These are phyloP conservation scores for Neocucurbitaria cava DNA, from an alignment of 2,329 filamentous ascomycete genomes.

Conservation along the genomic window DNA sequence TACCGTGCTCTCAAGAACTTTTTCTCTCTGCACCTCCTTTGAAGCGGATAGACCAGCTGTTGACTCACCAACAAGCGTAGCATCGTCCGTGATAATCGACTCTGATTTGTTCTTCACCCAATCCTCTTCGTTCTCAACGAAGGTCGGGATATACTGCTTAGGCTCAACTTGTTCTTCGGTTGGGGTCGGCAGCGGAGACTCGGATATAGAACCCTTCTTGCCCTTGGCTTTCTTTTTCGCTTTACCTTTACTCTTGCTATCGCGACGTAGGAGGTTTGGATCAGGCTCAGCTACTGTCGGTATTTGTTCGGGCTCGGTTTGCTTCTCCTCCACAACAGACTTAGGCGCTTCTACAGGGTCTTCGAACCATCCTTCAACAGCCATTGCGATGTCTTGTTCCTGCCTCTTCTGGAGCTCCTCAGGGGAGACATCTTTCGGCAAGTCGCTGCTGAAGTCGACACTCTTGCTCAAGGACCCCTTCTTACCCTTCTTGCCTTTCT, in stretches of 20 bases:
- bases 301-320: conserved; percentile 4
- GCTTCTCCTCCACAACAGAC: conserved; percentile 11
- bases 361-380: conserved; percentile 29
- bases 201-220: conserved; percentile 32
- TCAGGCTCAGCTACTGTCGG: conserved; percentile 18
- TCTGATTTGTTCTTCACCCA: conserved; percentile 36
- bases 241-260: conserved; percentile 34
- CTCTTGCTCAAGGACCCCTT: conserved; percentile 35
- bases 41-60: conserved; percentile 9
- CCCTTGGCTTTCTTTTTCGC: conserved; percentile 36
- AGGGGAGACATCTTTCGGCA: conserved; percentile 20
- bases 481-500: conserved; percentile 45
- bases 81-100: conserved; percentile 37
- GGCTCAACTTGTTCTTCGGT: conserved; percentile 9
- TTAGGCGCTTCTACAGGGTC: conserved; percentile 10
- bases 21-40: conserved; percentile 34
- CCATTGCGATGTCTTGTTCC: conserved; percentile 35
- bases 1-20: conserved; percentile 36
- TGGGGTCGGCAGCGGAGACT: conserved; percentile 3
- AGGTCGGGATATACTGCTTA: conserved; percentile 30
- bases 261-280: conserved; percentile 20
- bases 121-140: conserved; percentile 41
- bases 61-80: conserved; percentile 41
- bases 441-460: conserved; percentile 3
- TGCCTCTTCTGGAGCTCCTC: conserved; percentile 29